phyloP scores from a whole-genome alignment of 768 basidiomycete species.

The Baorangia bicolor region DNA sequence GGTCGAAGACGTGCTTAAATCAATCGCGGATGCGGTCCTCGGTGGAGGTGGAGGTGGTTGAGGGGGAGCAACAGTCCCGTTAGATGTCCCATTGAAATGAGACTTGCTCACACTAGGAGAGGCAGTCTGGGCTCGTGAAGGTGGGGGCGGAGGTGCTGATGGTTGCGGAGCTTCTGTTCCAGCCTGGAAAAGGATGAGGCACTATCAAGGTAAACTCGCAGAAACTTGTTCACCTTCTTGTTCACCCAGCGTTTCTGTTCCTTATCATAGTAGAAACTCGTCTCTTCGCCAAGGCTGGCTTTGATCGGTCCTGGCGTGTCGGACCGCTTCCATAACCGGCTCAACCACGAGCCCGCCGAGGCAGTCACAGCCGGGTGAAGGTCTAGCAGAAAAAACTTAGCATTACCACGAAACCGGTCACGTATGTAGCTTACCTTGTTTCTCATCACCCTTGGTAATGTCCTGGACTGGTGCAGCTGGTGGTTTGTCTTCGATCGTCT shows the following conservation, averaged over 20 bases:
- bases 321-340: conserved; percentile 74
- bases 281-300: conserved; percentile 92
- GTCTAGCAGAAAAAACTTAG: conserved; percentile 1
- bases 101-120: conserved; percentile 62
- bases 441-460: conserved; percentile 24
- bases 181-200: conserved; percentile 39
- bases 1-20: conserved; percentile 53
- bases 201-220: not conserved
- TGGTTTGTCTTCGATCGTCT: conserved; percentile 26
- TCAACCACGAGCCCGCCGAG: conserved; percentile 68
- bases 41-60: conserved; percentile 27
- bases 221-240: conserved; percentile 62
- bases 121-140: conserved; percentile 81
- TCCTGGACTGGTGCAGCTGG: conserved; percentile 18
- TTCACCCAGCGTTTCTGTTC: conserved; percentile 97
- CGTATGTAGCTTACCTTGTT: conserved; percentile 28
- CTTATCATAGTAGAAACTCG: conserved; percentile 87
- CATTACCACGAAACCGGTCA: not conserved
- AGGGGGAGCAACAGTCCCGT: conserved; percentile 11
- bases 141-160: conserved; percentile 66
- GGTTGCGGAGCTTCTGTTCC: conserved; percentile 54
- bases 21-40: conserved; percentile 66
- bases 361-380: conserved; percentile 27
- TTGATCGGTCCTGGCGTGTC: conserved; percentile 73
- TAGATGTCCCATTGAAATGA: conserved; percentile 34